phyloP scores from a whole-genome alignment of 805 yeast genomes.

The Komagataella mondaviorum region DNA sequence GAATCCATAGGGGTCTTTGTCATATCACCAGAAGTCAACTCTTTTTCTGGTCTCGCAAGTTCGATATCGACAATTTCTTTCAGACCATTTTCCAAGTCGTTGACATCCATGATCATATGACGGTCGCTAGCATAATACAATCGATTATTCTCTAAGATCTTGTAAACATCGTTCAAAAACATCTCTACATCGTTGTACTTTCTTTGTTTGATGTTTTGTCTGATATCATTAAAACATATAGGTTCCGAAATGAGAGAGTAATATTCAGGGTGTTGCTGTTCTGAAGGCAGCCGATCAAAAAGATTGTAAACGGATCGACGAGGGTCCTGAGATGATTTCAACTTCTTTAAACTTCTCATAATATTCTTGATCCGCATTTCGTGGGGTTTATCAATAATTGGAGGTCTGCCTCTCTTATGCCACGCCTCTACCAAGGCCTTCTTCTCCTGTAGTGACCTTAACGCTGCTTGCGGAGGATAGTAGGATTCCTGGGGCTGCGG shows the following conservation, averaged over 20 bases:
- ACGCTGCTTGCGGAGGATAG: conserved; percentile 1
- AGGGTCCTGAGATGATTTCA: conserved; percentile 35
- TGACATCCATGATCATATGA: conserved; percentile 46
- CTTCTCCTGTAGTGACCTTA: conserved; percentile 1
- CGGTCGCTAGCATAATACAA: conserved; percentile 46
- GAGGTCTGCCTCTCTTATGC: conserved; percentile 79
- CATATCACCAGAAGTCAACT: conserved; percentile 33
- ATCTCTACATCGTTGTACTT: conserved; percentile 64
- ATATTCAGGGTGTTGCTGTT: conserved; percentile 37
- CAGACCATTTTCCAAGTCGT: conserved; percentile 47
- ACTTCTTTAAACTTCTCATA: conserved; percentile 67
- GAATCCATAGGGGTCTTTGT: conserved; percentile 72
- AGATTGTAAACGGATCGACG: conserved; percentile 38
- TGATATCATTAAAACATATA: conserved; percentile 57
- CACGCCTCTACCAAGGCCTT: conserved; percentile 18
- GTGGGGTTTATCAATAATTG: conserved; percentile 80
- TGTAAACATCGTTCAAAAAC: conserved; percentile 64
- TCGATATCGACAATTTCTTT: conserved; percentile 49
- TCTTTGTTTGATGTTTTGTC: conserved; percentile 75
- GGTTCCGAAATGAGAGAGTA: conserved; percentile 43
- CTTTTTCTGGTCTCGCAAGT: conserved; percentile 70
- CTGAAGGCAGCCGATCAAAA: conserved; percentile 78
- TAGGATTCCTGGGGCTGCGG: conserved; percentile 1
- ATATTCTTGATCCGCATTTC: conserved; percentile 87
- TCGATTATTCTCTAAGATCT: conserved; percentile 66